Percentiles rank a stretch among this genome's conserved stretches.
phyloP scores from a whole-genome alignment of 75 land plant genomes.

The Ceratopteris richardii region DNA sequence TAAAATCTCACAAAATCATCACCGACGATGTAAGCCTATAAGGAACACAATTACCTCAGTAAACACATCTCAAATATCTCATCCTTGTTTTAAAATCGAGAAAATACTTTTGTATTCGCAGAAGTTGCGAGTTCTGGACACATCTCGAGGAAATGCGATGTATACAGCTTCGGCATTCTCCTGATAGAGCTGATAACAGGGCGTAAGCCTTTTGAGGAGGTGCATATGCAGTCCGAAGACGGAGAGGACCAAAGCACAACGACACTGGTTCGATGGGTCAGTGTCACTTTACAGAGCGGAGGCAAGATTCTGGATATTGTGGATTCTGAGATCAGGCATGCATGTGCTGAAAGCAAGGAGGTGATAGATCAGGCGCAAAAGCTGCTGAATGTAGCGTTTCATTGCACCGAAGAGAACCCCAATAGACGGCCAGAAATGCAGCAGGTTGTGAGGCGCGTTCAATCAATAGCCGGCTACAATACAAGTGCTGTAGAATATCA shows the following conservation, averaged over 20 bases:
- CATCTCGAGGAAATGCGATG: conserved; percentile 1
- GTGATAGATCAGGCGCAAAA: background rate
- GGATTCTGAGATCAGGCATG: background rate
- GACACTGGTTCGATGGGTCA: background rate
- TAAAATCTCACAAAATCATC: background rate
- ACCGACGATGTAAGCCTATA: background rate
- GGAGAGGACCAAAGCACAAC: background rate
- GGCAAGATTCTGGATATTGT: background rate
- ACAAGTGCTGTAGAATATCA: no score
- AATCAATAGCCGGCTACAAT: no score
- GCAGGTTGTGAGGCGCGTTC: background rate
- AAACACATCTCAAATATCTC: no score
- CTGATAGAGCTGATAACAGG: conserved; percentile 8
- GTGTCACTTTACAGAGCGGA: background rate
- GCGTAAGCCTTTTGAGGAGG: conserved; percentile 1
- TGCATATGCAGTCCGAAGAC: background rate
- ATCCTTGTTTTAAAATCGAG: background rate
- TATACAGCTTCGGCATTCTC: conserved; percentile 10
- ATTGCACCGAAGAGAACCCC: background rate
- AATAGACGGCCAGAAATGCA: background rate
- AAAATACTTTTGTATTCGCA: background rate
- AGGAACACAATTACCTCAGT: no score
- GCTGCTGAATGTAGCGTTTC: background rate
- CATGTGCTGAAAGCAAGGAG: background rate
- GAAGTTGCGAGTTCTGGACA: background rate